Base-by-base conservation (phyloP, 345 rosid species). In the Syzygium aromaticum region DNA sequence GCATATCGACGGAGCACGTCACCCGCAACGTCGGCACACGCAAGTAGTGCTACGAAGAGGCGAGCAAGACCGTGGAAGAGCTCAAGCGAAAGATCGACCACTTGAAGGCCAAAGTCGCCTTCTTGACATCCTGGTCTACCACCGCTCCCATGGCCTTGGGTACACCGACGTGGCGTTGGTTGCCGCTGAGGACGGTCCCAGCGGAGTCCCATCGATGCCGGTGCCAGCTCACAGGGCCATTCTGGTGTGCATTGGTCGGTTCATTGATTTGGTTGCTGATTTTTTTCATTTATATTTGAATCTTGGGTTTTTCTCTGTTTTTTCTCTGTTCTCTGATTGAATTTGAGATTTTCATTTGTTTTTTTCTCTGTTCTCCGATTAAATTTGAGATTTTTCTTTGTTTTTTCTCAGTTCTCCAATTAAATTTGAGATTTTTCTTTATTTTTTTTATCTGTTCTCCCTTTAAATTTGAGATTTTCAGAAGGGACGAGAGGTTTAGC, bases 1-100 rank as follows among this genome's bases (percentile, higher is more conserved):
- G 99, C 92, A 85, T 93, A 77, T 96, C 97, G 73, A 95, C 91
- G 86, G 94, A 91, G 88, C 95, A 95, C 92, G n/a, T n/a, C n/a
- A n/a, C n/a, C n/a, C n/a, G n/a, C 52, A 95, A 93, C 84, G 95
- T 94, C 46, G 96, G 95, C 28, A 93, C 94, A 25, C 93, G 98
- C 89, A 94, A 94, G 90, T 94, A 93, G 89, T 95, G 94, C 87
- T 92, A 92, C 78, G 93, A 91, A 59, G 93, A 92, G 87, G 98
- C 94, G 15, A 93, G 93, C 87, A 89, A 89, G 89, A 86, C 87
- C 21, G 83, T 86, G 80, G 90, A 86, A 33, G 88, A 84, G 54
- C 88, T 89, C 83, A 40, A 56, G 88, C 77, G 67, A 52, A 88
- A 89, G 87, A 88, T 83, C 77, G 77, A 86, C 56, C 88, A 88